Conservation (phyloP, 768 basidiomycete genomes). For the Lactarius sanguifluus region DNA sequence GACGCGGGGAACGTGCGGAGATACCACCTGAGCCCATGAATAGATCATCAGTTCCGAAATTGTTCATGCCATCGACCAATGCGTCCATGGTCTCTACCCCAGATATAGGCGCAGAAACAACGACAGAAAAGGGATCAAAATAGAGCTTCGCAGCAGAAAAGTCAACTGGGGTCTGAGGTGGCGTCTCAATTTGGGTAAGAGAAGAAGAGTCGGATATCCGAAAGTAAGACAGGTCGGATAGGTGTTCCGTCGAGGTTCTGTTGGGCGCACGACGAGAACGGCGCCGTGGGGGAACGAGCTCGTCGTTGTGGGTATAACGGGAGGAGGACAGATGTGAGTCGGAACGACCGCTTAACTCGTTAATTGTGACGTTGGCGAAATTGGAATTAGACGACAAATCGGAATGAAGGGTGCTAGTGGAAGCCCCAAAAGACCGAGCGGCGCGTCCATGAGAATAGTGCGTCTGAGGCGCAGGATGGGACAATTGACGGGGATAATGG, state of each 20-base stretch:
- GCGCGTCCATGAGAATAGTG: slow-evolving; percentile 7
- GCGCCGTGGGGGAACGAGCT: slow-evolving; percentile 20
- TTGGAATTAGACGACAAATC: slow-evolving; percentile 27
- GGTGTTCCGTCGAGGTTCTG: slow-evolving; percentile 18
- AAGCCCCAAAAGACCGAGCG: slow-evolving; percentile 12
- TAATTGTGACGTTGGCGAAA: slow-evolving; percentile 15
- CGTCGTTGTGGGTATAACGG: slow-evolving; percentile 13
- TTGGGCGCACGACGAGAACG: slow-evolving; percentile 21
- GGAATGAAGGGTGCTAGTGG: slow-evolving; percentile 15
- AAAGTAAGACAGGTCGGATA: slow-evolving; percentile 35
- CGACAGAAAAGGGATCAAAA: slow-evolving; percentile 44
- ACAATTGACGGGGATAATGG: slow-evolving; percentile 50
- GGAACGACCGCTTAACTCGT: slow-evolving; percentile 11
- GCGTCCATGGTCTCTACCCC: slow-evolving; percentile 90
- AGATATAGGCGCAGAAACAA: slow-evolving; percentile 73
- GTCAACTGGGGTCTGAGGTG: slow-evolving; percentile 66
- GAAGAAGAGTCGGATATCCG: slow-evolving; percentile 68
- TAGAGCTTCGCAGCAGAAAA: slow-evolving; percentile 40
- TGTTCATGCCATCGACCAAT: slow-evolving; percentile 87
- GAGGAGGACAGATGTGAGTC: slow-evolving; percentile 15
- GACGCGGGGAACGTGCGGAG: slow-evolving; percentile 53
- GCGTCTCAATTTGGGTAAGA: slow-evolving; percentile 61
- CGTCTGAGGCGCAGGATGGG: slow-evolving; percentile 37
- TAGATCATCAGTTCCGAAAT: slow-evolving; percentile 54
- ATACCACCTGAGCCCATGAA: slow-evolving; percentile 42